Conservation (phyloP, 768 basidiomycete species). For the Pleurotus salmoneostramineus region DNA sequence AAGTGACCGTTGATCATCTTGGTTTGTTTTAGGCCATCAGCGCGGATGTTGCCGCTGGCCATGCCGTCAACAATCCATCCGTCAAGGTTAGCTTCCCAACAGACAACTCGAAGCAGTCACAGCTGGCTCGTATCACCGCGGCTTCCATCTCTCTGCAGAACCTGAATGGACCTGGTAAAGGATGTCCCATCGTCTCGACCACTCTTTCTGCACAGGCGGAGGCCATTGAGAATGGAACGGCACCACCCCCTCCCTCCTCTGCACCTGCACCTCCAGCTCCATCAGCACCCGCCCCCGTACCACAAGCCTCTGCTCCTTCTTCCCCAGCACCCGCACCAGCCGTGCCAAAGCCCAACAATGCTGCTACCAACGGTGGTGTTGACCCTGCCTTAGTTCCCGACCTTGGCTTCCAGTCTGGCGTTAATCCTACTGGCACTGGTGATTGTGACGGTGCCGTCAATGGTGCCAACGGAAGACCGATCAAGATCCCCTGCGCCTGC, state of each 20-base stretch:
- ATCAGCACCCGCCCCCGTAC: conserved; percentile 2
- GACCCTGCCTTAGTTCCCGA: conserved; percentile 49
- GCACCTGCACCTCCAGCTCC: conserved; percentile 8
- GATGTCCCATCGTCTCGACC: conserved; percentile 64
- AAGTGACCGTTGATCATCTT: neutral
- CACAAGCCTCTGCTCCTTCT: conserved; percentile 7
- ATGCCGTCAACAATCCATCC: conserved; percentile 61
- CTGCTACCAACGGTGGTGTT: no score
- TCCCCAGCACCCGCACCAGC: conserved; percentile 10
- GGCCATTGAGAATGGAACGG: conserved; percentile 27
- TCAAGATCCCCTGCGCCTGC: conserved; percentile 64
- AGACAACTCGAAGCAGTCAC: conserved; percentile 46
- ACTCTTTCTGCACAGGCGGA: conserved; percentile 46
- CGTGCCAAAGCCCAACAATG: no score
- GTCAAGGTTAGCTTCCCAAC: conserved; percentile 60
- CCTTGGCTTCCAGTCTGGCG: conserved; percentile 51
- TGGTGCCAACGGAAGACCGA: conserved; percentile 42
- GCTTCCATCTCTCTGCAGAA: conserved; percentile 72
- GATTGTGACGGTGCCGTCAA: conserved; percentile 65
- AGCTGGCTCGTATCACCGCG: conserved; percentile 54
- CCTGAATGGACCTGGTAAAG: conserved; percentile 59
- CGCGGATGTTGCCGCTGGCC: conserved; percentile 56
- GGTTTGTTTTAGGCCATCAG: conserved; percentile 31
- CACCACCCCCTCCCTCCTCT: conserved; percentile 12
- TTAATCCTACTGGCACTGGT: conserved; percentile 52